Evolutionary conservation across 2,329 filamentous ascomycete genomes (phyloP).

Genomic region (Xylariaceae sp.): DNA sequence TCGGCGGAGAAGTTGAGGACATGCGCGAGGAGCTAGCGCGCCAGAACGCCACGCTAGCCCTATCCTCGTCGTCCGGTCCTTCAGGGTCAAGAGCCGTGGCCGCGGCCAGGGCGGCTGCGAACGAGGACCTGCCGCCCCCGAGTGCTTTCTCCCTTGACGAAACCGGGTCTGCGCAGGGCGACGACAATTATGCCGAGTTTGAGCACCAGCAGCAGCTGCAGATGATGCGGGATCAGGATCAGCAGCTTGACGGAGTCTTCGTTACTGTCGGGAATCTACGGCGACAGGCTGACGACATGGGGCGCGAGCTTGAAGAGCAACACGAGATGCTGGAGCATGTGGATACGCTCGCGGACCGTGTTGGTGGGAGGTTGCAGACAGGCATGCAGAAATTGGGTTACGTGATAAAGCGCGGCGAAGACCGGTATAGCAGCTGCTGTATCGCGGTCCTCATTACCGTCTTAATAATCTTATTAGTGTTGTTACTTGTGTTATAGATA

Average conservation of each 20-base stretch:
- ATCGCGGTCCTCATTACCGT: slow-evolving; percentile 85
- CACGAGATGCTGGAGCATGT: slow-evolving; percentile 81
- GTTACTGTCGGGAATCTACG: slow-evolving; percentile 87
- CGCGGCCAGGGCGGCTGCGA: slow-evolving; percentile 34
- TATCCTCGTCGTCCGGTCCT: slow-evolving; percentile 24
- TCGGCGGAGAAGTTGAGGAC: slow-evolving; percentile 81
- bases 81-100: slow-evolving; percentile 14
- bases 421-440: slow-evolving; percentile 81
- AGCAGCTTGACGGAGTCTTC: slow-evolving; percentile 88
- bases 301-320: slow-evolving; percentile 93
- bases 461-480: slow-evolving; percentile 76
- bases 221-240: slow-evolving; percentile 92
- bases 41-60: slow-evolving; percentile 41
- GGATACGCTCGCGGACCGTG: slow-evolving; percentile 78
- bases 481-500: slow-evolving; percentile 61
- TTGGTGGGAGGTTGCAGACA: slow-evolving; percentile 77
- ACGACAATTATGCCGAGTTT: slow-evolving; percentile 70
- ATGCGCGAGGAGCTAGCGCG: slow-evolving; percentile 80
- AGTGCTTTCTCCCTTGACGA: slow-evolving; percentile 56
- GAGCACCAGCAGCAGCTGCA: slow-evolving; percentile 87
- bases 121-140: slow-evolving; percentile 50
- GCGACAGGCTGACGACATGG: slow-evolving; percentile 92
- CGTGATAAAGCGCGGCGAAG: slow-evolving; percentile 87
- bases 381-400: slow-evolving; percentile 83
- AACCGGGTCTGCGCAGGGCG: slow-evolving; percentile 37